Base-by-base conservation (phyloP, 805 yeast genomes). In the Starmerella cellae region DNA sequence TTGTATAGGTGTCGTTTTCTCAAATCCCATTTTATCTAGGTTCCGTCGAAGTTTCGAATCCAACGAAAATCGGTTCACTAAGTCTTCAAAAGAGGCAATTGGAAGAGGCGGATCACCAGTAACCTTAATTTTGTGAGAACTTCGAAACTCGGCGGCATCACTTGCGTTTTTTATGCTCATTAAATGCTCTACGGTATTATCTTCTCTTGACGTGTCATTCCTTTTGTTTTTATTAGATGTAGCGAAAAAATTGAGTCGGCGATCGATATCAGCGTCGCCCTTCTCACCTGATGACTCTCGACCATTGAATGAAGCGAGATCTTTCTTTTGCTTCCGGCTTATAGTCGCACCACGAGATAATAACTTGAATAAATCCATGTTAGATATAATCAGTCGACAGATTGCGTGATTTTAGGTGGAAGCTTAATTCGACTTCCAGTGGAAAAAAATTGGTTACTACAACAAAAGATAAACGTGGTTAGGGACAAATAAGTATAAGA, bases 81-180 rank as follows among this genome's bases (percentile, higher is more conserved):
- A 66, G 58, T 88, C 95, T 49, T 79, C 79, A 59, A 91, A 91
- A 2, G 94, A 78, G 2, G 85, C 91, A 44, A 88, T 78, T 1
- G 97, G 96, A 26, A 82, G 64, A n/a, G 96, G 95, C 13, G 81
- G 61, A 60, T 88, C 96, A 32, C 97, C 97, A 0, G 80, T 67
- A 24, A 87, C 77, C 46, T 84, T 85, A 35, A 78, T 74, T 44
- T 69, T 70, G 52, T 77, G 68, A 1, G 70, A 57, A 52, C 74
- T 73, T 50, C 96, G 72, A 42, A 79, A 65, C 17, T 58, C 61
- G 2, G 53, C 55, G 0, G 94, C 94, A 35, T 83, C 82, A 38
- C 71, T 71, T 14, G 63, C 68, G 19, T 63, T 69, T 1, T 68
- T 53, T 34, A 82, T 73, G 39, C 63, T 35, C 22, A 39, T 11